Evolutionary conservation across 2,329 filamentous ascomycete genomes (phyloP).

Genomic region (Cytospora piceicola): DNA sequence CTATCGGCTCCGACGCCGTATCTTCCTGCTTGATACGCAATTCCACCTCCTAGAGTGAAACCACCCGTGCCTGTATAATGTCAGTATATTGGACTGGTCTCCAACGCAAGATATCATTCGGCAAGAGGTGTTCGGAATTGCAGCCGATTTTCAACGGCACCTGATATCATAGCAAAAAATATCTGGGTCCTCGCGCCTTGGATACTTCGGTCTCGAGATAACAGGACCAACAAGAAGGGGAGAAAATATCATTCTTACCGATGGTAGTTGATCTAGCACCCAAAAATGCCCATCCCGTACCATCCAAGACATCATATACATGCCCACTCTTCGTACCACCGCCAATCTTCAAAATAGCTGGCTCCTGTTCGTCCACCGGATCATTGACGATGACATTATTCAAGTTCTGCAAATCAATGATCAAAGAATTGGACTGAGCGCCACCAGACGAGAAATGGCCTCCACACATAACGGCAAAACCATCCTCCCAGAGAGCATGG

Average conservation of each 20-base stretch:
- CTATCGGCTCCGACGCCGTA: slow-evolving; percentile 22
- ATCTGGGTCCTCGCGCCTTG: no score
- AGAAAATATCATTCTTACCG: not conserved
- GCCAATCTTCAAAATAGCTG: slow-evolving; percentile 24
- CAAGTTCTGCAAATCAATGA: not conserved
- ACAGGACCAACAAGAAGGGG: not conserved
- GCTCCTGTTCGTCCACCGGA: not conserved
- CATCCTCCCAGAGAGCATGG: slow-evolving; percentile 23
- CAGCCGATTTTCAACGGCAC: no score
- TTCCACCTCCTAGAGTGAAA: slow-evolving; percentile 25
- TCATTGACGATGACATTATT: not conserved
- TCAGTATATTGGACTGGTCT: not conserved
- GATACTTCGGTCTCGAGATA: not conserved
- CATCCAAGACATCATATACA: slow-evolving; percentile 20
- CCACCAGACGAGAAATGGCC: slow-evolving; percentile 1
- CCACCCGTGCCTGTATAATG: slow-evolving; percentile 7
- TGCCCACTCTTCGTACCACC: slow-evolving; percentile 22
- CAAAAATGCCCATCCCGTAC: slow-evolving; percentile 24
- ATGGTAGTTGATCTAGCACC: slow-evolving; percentile 24
- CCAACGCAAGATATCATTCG: not conserved
- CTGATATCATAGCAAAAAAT: no score
- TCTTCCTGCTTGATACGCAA: slow-evolving; percentile 22
- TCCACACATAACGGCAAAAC: slow-evolving; percentile 20
- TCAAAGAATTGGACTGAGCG: not conserved
- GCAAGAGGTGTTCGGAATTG: no score